Percentiles rank a stretch among this genome's conserved stretches.
Evolutionary conservation across 2,329 filamentous ascomycete species (phyloP).

Genomic region (Colletotrichum cuscutae): DNA sequence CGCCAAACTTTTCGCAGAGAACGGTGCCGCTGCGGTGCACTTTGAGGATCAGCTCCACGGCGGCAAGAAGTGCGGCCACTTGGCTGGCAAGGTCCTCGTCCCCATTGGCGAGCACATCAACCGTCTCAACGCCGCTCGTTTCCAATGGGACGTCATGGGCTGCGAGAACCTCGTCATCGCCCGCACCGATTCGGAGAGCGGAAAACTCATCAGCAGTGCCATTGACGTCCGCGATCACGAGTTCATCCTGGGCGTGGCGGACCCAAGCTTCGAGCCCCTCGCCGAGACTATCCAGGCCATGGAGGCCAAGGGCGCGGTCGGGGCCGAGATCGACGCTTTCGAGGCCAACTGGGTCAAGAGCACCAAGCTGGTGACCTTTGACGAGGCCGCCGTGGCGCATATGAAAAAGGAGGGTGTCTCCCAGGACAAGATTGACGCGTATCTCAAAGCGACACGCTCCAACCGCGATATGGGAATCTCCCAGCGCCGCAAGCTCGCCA

Average conservation of each 20-base stretch:
- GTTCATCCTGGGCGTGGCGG: conserved; percentile 89
- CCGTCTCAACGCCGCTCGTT: conserved; percentile 87
- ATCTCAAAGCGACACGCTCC: conserved; percentile 68
- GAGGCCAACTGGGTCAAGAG: conserved; percentile 90
- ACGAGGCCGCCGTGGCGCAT: conserved; percentile 86
- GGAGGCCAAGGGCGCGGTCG: conserved; percentile 82
- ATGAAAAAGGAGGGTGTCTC: conserved; percentile 73
- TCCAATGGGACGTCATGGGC: conserved; percentile 99
- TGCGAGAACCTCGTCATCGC: conserved; percentile 95
- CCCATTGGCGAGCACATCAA: conserved; percentile 97
- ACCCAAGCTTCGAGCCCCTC: conserved; percentile 78
- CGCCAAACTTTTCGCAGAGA: conserved; percentile 97
- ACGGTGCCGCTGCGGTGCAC: conserved; percentile 94
- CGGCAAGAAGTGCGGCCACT: conserved; percentile 97
- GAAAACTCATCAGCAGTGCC: conserved; percentile 87
- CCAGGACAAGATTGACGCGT: conserved; percentile 73
- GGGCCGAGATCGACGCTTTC: conserved; percentile 84
- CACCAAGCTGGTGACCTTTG: conserved; percentile 88
- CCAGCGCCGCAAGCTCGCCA: conserved; percentile 78
- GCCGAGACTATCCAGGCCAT: conserved; percentile 91
- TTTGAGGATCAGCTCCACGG: conserved; percentile 98
- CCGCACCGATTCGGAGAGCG: conserved; percentile 94
- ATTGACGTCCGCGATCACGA: conserved; percentile 97
- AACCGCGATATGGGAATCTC: conserved; percentile 82
- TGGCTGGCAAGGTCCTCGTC: conserved; percentile 95